Evolutionary conservation across 768 basidiomycete species (phyloP).

Genomic region (Hericium rajendrae): DNA sequence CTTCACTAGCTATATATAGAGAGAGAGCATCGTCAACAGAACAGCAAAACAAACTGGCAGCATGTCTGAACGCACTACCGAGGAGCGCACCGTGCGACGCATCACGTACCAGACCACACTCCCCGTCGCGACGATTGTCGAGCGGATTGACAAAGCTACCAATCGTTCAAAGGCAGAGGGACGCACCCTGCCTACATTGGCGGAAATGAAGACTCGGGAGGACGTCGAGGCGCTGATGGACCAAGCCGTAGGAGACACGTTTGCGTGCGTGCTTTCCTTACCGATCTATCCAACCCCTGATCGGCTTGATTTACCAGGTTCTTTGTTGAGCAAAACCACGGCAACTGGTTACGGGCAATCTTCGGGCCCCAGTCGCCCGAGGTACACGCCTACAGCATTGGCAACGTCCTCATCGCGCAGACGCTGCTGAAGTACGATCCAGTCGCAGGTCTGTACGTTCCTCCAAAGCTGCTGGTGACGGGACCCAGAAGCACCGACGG

Average conservation of each 20-base stretch:
- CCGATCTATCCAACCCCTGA: neutral
- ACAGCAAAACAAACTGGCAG: neutral
- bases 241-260: neutral
- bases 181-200: neutral
- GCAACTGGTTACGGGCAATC: neutral
- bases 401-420: slow-evolving; percentile 1
- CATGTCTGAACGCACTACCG: neutral
- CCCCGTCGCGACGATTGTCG: neutral
- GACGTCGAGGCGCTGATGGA: neutral
- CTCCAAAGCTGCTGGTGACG: neutral
- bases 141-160: neutral
- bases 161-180: neutral
- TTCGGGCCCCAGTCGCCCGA: neutral
- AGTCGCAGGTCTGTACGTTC: neutral
- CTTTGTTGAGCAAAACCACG: neutral
- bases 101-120: neutral
- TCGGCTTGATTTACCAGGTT: neutral
- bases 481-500: neutral
- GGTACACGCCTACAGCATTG: neutral
- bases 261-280: neutral
- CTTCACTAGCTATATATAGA: no score
- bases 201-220: neutral
- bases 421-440: neutral
- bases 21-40: no score
- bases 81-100: neutral